Conservation (phyloP, 768 basidiomycete species). For the Crassisporium funariophilum region DNA sequence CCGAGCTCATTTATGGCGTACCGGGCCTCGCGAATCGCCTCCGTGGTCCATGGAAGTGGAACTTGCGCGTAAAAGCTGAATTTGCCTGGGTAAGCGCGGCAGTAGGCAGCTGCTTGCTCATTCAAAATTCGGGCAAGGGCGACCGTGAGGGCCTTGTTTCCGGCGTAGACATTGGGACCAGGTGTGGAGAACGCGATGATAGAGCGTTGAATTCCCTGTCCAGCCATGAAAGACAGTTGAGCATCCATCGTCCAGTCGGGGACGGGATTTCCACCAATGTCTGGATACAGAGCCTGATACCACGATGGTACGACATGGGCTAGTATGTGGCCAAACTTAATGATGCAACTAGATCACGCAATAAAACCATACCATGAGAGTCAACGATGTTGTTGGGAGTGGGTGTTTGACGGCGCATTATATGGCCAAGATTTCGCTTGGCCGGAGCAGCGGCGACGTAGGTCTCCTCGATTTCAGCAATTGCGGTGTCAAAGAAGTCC, state of each 20-base stretch:
- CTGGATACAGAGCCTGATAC: slow-evolving; percentile 32
- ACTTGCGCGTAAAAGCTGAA: slow-evolving; percentile 37
- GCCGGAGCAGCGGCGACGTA: slow-evolving; percentile 10
- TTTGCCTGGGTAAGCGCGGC: slow-evolving; percentile 26
- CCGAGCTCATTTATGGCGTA: slow-evolving; percentile 35
- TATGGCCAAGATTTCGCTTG: slow-evolving; percentile 8
- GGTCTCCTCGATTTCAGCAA: slow-evolving; percentile 26
- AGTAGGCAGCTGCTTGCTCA: slow-evolving; percentile 37
- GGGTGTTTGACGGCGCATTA: slow-evolving; percentile 17
- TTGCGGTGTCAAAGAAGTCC: slow-evolving; percentile 21
- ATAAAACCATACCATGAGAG: slow-evolving; percentile 27
- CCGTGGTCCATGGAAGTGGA: slow-evolving; percentile 36
- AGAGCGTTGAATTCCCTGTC: slow-evolving; percentile 31
- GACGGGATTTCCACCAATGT: slow-evolving; percentile 30
- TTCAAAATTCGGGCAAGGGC: slow-evolving; percentile 39
- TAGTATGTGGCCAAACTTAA: slow-evolving; percentile 2
- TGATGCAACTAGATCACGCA: neutral
- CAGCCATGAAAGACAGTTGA: slow-evolving; percentile 34
- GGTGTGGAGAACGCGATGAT: slow-evolving; percentile 36
- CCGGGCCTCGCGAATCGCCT: slow-evolving; percentile 32
- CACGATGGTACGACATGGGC: slow-evolving; percentile 35
- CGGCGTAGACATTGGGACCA: slow-evolving; percentile 32
- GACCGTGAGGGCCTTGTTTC: slow-evolving; percentile 27
- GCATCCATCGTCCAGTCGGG: slow-evolving; percentile 31
- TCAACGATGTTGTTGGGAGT: slow-evolving; percentile 28